A percentile compares a stretch with the other conserved stretches of the same genome.
These are phyloP conservation scores for Sclerospora graminicola DNA, from an alignment of 352 stramenopile genomes.

Conservation along the genomic window DNA sequence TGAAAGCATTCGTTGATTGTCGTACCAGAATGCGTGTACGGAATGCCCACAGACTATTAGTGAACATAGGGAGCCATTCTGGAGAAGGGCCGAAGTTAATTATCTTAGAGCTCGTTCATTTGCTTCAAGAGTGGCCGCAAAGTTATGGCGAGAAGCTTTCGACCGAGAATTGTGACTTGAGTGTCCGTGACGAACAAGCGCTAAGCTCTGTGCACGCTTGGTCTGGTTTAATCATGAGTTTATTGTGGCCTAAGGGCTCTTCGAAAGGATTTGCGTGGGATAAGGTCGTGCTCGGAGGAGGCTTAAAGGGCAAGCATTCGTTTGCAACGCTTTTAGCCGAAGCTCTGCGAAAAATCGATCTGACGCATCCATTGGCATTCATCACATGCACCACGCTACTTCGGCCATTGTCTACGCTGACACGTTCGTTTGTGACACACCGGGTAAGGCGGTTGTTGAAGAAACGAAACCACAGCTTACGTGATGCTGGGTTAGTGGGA, in stretches of 20 bases:
- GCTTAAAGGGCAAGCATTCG: slow-evolving; percentile 59
- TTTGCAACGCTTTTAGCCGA: slow-evolving; percentile 71
- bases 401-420: slow-evolving; percentile 69
- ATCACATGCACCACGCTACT: slow-evolving; percentile 71
- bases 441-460: slow-evolving; percentile 53
- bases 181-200: slow-evolving; percentile 53
- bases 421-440: slow-evolving; percentile 70
- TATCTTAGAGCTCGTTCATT: slow-evolving; percentile 56
- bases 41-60: slow-evolving; percentile 57
- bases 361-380: slow-evolving; percentile 68
- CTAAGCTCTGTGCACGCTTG: slow-evolving; percentile 76
- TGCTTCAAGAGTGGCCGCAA: slow-evolving; percentile 59
- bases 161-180: slow-evolving; percentile 17
- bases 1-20: slow-evolving; percentile 28
- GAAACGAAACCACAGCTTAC: slow-evolving; percentile 29
- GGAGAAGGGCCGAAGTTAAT: slow-evolving; percentile 68
- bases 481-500: background rate
- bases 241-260: slow-evolving; percentile 74
- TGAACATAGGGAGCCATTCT: slow-evolving; percentile 56
- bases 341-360: slow-evolving; percentile 64
- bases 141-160: background rate
- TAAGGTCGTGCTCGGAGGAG: slow-evolving; percentile 58
- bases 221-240: slow-evolving; percentile 79
- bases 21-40: slow-evolving; percentile 44
- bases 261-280: slow-evolving; percentile 75